Conservation (phyloP, 1,284 basidiomycete genomes). For the Trichosporon asahii region DNA sequence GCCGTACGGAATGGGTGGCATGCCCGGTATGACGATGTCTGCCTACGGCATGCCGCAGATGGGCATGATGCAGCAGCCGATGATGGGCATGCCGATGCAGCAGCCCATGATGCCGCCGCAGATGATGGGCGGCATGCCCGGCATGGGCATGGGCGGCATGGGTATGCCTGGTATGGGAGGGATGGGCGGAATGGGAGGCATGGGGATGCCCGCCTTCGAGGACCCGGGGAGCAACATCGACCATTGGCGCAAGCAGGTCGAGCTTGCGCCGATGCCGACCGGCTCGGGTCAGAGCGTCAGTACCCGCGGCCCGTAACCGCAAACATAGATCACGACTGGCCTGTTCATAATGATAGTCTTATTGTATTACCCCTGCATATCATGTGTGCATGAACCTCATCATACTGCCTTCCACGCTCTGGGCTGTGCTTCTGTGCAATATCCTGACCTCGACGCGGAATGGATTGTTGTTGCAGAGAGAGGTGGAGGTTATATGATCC, state of each 20-base stretch:
- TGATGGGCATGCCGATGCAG: constrained; percentile 16
- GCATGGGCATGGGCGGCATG: constrained; percentile 16
- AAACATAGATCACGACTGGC: neutral
- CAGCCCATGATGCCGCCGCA: constrained; percentile 9
- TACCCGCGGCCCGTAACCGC: neutral
- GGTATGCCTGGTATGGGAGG: constrained; percentile 8
- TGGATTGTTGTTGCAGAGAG: too few species aligned
- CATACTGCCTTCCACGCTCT: too few species aligned
- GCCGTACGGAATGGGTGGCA: constrained; percentile 12
- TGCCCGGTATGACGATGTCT: constrained; percentile 8
- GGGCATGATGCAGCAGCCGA: constrained; percentile 5
- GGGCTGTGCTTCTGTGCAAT: too few species aligned
- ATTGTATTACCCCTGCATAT: neutral
- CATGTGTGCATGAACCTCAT: neutral
- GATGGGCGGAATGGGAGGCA: constrained; percentile 10
- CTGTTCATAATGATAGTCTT: neutral
- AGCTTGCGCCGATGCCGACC: constrained; percentile 12
- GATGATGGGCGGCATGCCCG: constrained; percentile 19
- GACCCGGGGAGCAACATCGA: constrained; percentile 28
- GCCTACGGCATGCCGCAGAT: constrained; percentile 8
- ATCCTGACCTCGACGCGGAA: too few species aligned
- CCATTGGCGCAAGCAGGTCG: constrained; percentile 24
- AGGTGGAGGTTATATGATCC: neutral
- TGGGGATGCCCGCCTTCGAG: constrained; percentile 15
- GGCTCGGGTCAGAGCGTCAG: constrained; percentile 18